Conservation (phyloP, 139 green algal species). For the Pseudopediastrum boryanum region DNA sequence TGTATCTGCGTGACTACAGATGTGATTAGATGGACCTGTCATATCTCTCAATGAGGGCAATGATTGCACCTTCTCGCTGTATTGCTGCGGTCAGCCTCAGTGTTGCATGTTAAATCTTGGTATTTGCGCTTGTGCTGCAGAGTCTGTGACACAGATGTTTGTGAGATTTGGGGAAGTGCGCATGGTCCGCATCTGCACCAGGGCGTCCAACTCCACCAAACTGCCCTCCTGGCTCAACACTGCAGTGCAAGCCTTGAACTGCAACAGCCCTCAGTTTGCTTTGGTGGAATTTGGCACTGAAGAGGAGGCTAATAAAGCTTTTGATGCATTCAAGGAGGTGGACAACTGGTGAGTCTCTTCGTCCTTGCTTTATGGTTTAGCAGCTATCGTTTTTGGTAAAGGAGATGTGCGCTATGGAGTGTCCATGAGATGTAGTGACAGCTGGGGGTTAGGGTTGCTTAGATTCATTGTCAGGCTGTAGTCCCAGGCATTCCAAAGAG, state of each 20-base stretch:
- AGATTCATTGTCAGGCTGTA: background rate
- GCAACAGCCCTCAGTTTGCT: slow-evolving; percentile 14
- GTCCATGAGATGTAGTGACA: too few relatives aligned
- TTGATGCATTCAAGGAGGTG: slow-evolving; percentile 36
- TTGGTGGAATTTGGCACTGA: slow-evolving; percentile 57
- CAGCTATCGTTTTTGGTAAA: too few relatives aligned
- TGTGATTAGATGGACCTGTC: too few relatives aligned
- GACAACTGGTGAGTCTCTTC: slow-evolving; percentile 42
- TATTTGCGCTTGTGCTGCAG: too few relatives aligned
- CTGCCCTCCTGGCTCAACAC: slow-evolving; percentile 55
- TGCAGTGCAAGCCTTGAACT: slow-evolving; percentile 11
- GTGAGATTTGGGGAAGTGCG: slow-evolving; percentile 45
- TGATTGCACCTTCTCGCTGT: too few relatives aligned
- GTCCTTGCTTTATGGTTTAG: too few relatives aligned
- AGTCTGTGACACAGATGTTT: slow-evolving; percentile 57
- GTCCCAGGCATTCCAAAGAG: background rate
- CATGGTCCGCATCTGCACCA: slow-evolving; percentile 58
- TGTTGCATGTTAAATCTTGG: too few relatives aligned
- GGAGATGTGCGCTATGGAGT: too few relatives aligned
- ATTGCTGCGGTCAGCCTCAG: too few relatives aligned
- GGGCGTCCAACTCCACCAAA: slow-evolving; percentile 49
- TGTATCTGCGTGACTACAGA: too few relatives aligned
- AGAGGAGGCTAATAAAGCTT: slow-evolving; percentile 38
- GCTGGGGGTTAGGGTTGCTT: background rate
- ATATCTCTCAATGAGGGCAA: too few relatives aligned